Evolutionary conservation across 371 early-diverging fungal genomes (phyloP).

Genomic region (Rhizopus stolonifer): DNA sequence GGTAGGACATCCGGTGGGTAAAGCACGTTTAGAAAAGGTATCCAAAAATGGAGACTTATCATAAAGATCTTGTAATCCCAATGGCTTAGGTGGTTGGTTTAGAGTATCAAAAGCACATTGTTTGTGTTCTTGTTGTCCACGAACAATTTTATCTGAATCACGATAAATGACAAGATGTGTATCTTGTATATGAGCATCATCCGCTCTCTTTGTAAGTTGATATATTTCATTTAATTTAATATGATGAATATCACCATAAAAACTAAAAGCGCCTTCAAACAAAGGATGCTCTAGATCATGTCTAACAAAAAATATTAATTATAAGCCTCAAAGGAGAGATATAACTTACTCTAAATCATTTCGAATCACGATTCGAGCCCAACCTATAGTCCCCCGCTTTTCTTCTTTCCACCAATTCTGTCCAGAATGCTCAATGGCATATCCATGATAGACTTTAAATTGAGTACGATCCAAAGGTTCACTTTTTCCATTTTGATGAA

Average conservation of each 20-base stretch:
- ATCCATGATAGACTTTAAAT: slow-evolving; percentile 41
- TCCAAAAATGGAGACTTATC: slow-evolving; percentile 4
- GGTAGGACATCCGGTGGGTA: slow-evolving; percentile 40
- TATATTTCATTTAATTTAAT: slow-evolving; percentile 63
- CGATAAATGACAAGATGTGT: slow-evolving; percentile 65
- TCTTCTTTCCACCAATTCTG: slow-evolving; percentile 33
- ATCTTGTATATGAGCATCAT: slow-evolving; percentile 46
- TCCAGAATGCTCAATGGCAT: slow-evolving; percentile 26
- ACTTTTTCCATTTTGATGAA: slow-evolving; percentile 25
- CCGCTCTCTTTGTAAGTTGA: slow-evolving; percentile 53
- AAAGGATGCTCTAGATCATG: slow-evolving; percentile 42
- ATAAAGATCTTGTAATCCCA: background rate
- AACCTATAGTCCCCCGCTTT: slow-evolving; percentile 52
- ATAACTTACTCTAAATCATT: slow-evolving; percentile 51
- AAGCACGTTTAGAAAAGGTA: slow-evolving; percentile 33
- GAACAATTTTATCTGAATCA: slow-evolving; percentile 55
- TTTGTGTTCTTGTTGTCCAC: background rate
- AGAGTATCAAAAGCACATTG: slow-evolving; percentile 16
- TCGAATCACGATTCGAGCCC: slow-evolving; percentile 70
- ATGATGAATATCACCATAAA: slow-evolving; percentile 60
- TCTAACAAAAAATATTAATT: slow-evolving; percentile 7
- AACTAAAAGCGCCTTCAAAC: slow-evolving; percentile 67
- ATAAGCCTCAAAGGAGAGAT: too few relatives aligned
- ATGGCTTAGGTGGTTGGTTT: slow-evolving; percentile 3
- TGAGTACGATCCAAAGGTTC: slow-evolving; percentile 27